Evolutionary conservation across 345 rosid genomes (phyloP).

Genomic region (Citrus medica): DNA sequence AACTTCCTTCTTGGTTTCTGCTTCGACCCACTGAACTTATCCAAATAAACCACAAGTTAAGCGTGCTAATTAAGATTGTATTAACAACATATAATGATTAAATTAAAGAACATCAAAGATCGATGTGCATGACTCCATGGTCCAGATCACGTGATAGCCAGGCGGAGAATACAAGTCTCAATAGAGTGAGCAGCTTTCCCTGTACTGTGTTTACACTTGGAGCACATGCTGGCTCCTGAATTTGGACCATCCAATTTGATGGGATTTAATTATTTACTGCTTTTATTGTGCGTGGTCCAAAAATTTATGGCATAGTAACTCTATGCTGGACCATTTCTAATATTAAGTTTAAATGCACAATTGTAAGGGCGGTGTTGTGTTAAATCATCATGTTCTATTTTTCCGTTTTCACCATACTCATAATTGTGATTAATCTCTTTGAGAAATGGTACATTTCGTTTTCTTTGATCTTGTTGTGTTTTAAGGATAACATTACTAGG

Average conservation of each 20-base stretch:
- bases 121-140: constrained; percentile 19
- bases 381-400: background rate
- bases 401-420: background rate
- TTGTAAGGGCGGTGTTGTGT: background rate
- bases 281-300: constrained; percentile 40
- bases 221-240: constrained; percentile 24
- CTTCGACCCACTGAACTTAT: background rate
- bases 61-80: background rate
- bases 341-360: constrained; percentile 13
- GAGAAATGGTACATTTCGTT: too few relatives aligned
- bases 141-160: constrained; percentile 41
- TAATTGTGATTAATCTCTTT: too few relatives aligned
- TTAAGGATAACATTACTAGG: too few relatives aligned
- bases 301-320: constrained; percentile 20
- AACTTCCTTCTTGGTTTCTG: background rate
- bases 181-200: constrained; percentile 12
- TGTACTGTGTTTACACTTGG: constrained; percentile 17
- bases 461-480: too few relatives aligned
- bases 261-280: constrained; percentile 12
- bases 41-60: background rate
- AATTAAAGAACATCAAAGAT: background rate
- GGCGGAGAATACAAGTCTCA: background rate
- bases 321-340: constrained; percentile 31
- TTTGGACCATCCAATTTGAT: constrained; percentile 33
- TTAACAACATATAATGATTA: background rate